Conservation (phyloP, 257 asterid genomes). For the Anisodus acutangulus region DNA sequence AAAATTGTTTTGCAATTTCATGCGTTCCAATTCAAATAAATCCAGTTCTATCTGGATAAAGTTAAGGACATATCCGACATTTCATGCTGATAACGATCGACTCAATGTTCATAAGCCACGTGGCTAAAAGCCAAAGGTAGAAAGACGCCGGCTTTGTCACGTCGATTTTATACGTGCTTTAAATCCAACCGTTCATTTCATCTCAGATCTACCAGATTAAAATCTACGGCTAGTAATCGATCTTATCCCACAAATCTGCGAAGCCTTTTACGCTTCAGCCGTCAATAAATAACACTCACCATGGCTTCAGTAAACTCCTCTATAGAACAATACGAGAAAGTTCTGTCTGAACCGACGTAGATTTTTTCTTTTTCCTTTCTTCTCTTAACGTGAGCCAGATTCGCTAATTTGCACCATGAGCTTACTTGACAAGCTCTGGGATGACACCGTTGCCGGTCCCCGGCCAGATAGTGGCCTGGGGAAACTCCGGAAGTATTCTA, state of each 20-base stretch:
- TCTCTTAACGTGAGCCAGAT: not conserved
- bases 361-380: too few relatives aligned
- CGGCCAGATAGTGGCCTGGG: slow-evolving; percentile 86
- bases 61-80: slow-evolving; percentile 36
- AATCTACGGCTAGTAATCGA: slow-evolving; percentile 49
- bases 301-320: not conserved
- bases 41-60: not conserved
- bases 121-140: slow-evolving; percentile 30
- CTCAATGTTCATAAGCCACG: slow-evolving; percentile 29
- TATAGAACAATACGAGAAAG: slow-evolving; percentile 16
- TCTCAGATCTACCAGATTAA: slow-evolving; percentile 32
- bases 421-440: slow-evolving; percentile 91
- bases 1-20: too few relatives aligned
- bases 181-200: slow-evolving; percentile 54
- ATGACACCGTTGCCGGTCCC: slow-evolving; percentile 91
- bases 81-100: slow-evolving; percentile 15
- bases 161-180: slow-evolving; percentile 60
- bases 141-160: slow-evolving; percentile 31
- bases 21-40: too few relatives aligned
- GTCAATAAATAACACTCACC: slow-evolving; percentile 50
- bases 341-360: not conserved
- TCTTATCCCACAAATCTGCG: slow-evolving; percentile 36
- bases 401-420: slow-evolving; percentile 55
- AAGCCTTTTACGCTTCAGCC: too few relatives aligned
- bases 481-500: slow-evolving; percentile 69